These are phyloP conservation scores for Umbellularia californica DNA, from an alignment of 164 flowering plant genomes.

Conservation along the genomic window DNA sequence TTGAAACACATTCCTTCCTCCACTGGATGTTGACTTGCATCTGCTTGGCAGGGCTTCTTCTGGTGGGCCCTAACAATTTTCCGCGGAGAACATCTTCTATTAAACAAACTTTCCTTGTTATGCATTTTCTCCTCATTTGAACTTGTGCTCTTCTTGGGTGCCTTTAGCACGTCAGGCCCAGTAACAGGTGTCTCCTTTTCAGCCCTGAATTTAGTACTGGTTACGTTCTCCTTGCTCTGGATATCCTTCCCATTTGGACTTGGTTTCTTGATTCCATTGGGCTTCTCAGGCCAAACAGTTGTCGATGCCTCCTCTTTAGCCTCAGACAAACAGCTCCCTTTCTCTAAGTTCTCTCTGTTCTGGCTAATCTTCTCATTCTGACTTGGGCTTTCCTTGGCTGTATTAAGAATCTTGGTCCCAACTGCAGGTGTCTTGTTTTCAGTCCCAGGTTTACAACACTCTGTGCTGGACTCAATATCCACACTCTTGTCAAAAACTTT, in stretches of 20 bases:
- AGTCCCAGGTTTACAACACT: not conserved
- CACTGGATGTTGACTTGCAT: not conserved
- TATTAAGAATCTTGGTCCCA: not conserved
- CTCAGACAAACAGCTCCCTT: slow-evolving; percentile 6
- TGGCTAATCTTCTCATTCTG: not conserved
- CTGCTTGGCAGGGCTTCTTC: slow-evolving; percentile 9
- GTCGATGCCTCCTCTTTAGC: not conserved
- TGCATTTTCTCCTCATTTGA: not conserved
- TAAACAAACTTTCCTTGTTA: not conserved
- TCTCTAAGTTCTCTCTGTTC: not conserved
- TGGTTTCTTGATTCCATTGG: not conserved
- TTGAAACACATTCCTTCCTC: not conserved
- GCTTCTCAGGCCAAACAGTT: not conserved
- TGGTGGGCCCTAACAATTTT: not conserved
- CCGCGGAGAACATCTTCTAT: not conserved
- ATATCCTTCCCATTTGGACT: not conserved
- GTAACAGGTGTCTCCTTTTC: not conserved
- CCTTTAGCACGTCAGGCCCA: not conserved
- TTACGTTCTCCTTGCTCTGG: not conserved
- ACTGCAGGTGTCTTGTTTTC: not conserved
- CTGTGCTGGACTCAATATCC: not conserved
- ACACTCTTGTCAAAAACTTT: slow-evolving; percentile 2
- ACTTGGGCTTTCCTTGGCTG: not conserved
- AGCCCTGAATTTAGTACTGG: not conserved
- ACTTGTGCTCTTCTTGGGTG: not conserved